Evolutionary conservation across 805 yeast species (phyloP).

Genomic region (Cyberlindnera petersonii): DNA sequence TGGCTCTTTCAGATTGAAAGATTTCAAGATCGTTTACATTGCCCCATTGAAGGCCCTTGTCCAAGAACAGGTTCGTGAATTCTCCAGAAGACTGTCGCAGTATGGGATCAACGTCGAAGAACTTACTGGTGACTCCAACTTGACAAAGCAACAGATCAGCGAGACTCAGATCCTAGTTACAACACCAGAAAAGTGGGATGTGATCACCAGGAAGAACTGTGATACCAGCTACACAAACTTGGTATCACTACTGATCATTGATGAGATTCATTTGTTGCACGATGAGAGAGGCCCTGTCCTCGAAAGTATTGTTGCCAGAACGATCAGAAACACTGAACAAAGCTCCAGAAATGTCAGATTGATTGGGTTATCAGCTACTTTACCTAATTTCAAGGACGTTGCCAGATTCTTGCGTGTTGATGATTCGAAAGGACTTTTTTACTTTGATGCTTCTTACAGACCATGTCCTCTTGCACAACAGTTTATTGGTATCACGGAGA

Average conservation of each 20-base stretch:
- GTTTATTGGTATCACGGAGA: slow-evolving; percentile 83
- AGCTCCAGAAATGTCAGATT: slow-evolving; percentile 55
- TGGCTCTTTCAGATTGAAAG: slow-evolving; percentile 48
- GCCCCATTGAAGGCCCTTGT: slow-evolving; percentile 95
- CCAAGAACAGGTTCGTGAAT: slow-evolving; percentile 89
- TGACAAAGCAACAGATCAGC: slow-evolving; percentile 69
- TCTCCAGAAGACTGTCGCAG: slow-evolving; percentile 59
- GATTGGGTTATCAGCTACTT: slow-evolving; percentile 87
- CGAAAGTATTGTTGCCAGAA: slow-evolving; percentile 81
- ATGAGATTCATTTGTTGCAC: slow-evolving; percentile 89
- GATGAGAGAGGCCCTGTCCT: slow-evolving; percentile 95
- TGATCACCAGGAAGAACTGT: slow-evolving; percentile 77
- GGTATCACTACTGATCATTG: slow-evolving; percentile 74
- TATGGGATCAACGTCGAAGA: slow-evolving; percentile 76
- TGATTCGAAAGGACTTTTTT: slow-evolving; percentile 57
- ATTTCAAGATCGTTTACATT: slow-evolving; percentile 77
- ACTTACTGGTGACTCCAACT: slow-evolving; percentile 82
- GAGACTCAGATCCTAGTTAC: slow-evolving; percentile 83
- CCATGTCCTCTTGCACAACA: slow-evolving; percentile 93
- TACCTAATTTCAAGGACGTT: slow-evolving; percentile 86
- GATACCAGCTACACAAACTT: slow-evolving; percentile 61
- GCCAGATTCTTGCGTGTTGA: slow-evolving; percentile 75
- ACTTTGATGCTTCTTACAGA: slow-evolving; percentile 76
- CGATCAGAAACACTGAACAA: slow-evolving; percentile 44
- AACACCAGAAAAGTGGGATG: slow-evolving; percentile 98